phyloP scores from a whole-genome alignment of 805 yeast genomes.

The Babjeviella inositovora region DNA sequence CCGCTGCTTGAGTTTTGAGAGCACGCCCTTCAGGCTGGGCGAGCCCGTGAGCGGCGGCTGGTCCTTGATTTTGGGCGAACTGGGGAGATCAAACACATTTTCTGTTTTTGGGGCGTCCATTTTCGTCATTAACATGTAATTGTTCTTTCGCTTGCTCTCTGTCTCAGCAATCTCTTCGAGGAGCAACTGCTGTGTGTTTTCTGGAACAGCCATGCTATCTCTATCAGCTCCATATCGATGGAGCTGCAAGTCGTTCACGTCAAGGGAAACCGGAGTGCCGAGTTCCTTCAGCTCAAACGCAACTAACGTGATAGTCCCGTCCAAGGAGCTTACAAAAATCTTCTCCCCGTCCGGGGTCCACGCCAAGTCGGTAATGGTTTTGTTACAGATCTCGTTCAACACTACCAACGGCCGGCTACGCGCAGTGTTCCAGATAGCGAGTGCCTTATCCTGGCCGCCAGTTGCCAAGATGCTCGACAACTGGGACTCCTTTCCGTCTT shows the following conservation, averaged over 20 bases:
- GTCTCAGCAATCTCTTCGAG: conserved; percentile 49
- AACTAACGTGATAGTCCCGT: conserved; percentile 64
- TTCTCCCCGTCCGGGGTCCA: conserved; percentile 78
- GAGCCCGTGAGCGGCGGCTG: conserved; percentile 1
- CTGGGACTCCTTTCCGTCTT: conserved; percentile 10
- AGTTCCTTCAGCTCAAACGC: conserved; percentile 48
- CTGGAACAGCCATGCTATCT: conserved; percentile 76
- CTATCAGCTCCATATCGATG: conserved; percentile 80
- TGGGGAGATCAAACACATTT: neutral
- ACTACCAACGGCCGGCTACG: conserved; percentile 66
- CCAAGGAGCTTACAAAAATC: conserved; percentile 67
- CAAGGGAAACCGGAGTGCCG: conserved; percentile 46
- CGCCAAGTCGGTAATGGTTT: conserved; percentile 74
- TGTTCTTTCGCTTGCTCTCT: conserved; percentile 10
- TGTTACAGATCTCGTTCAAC: conserved; percentile 57
- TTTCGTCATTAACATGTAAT: conserved; percentile 19
- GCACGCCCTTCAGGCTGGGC: conserved; percentile 5
- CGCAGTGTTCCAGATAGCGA: conserved; percentile 80
- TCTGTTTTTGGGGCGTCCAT: conserved; percentile 13
- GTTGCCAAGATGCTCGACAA: conserved; percentile 74
- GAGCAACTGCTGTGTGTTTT: conserved; percentile 61
- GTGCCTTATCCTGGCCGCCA: conserved; percentile 84
- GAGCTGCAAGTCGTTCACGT: conserved; percentile 50
- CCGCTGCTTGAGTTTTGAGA: conserved; percentile 17
- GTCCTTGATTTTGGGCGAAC: neutral